phyloP scores from a whole-genome alignment of 2,329 filamentous ascomycete species.

The Madurella fahalii region DNA sequence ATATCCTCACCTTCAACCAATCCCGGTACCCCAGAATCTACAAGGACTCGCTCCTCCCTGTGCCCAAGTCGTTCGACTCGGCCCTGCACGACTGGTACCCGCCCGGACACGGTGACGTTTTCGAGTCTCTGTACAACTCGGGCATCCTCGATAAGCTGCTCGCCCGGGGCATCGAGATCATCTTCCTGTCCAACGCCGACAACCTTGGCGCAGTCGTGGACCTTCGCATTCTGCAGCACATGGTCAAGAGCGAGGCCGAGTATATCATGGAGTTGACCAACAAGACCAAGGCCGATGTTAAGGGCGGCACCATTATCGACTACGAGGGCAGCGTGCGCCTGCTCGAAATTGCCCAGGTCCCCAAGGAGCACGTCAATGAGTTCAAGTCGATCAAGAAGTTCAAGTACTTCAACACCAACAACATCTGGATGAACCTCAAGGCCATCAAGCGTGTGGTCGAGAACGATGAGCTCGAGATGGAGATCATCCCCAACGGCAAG shows the following conservation, averaged over 20 bases:
- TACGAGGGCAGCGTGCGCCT: constrained; percentile 96
- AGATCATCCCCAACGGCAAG: constrained; percentile 99
- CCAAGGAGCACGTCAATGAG: constrained; percentile 99
- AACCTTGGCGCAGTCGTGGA: constrained; percentile 98
- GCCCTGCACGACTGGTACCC: constrained; percentile 97
- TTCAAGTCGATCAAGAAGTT: constrained; percentile 99
- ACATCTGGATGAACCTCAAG: constrained; percentile 98
- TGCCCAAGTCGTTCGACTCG: constrained; percentile 83
- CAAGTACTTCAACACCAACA: constrained; percentile 99
- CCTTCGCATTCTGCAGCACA: constrained; percentile 97
- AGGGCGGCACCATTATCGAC: constrained; percentile 99
- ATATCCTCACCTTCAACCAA: constrained; percentile 99
- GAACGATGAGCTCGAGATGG: constrained; percentile 97
- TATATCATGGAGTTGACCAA: constrained; percentile 99
- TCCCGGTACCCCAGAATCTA: constrained; percentile 96
- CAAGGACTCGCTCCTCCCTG: constrained; percentile 96
- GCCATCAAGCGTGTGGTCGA: constrained; percentile 98
- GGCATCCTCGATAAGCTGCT: constrained; percentile 96
- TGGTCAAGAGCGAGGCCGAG: constrained; percentile 94
- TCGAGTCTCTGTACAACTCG: constrained; percentile 99
- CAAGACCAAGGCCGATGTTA: constrained; percentile 99
- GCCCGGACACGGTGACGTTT: constrained; percentile 97
- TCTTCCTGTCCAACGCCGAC: constrained; percentile 99
- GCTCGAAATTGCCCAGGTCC: constrained; percentile 97
- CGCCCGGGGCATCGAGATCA: constrained; percentile 90